Evolutionary conservation across 2,329 filamentous ascomycete species (phyloP).

Genomic region (Penicillium sclerotigenum): DNA sequence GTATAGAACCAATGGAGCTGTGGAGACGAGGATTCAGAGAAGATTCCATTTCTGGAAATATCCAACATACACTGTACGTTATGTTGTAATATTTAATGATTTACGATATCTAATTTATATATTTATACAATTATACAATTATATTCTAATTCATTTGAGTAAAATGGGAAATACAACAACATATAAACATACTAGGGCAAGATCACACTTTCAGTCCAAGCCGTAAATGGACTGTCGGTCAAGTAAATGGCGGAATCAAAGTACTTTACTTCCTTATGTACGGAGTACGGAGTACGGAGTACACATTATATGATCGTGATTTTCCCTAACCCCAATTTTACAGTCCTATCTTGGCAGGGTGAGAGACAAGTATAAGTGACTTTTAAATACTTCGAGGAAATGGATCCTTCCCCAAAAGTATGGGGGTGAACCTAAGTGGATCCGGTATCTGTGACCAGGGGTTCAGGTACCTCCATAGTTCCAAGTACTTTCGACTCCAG

Average conservation of each 20-base stretch:
- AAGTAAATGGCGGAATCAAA: background rate
- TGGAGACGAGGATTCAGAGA: background rate
- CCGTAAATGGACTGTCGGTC: constrained; percentile 18
- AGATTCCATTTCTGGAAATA: constrained; percentile 6
- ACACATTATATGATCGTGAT: background rate
- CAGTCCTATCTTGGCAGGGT: constrained; percentile 5
- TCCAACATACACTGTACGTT: no score
- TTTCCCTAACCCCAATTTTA: background rate
- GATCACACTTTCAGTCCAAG: background rate
- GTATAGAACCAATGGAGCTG: background rate
- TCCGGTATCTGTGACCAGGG: background rate
- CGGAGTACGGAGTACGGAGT: no score
- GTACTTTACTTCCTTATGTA: no score
- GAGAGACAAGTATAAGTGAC: background rate
- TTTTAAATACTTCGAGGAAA: background rate
- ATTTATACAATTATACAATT: background rate
- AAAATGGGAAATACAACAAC: background rate
- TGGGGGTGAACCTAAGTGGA: constrained; percentile 5
- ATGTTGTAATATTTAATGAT: no score
- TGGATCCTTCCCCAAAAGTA: constrained; percentile 4
- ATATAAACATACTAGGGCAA: no score
- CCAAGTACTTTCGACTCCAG: background rate
- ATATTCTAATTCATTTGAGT: background rate
- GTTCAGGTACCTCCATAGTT: background rate
- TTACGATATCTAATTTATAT: no score